Evolutionary conservation across 768 basidiomycete genomes (phyloP), one percentile per base, ranked within the genome.

Genomic region (Coprinellus aureogranulatus): DNA sequence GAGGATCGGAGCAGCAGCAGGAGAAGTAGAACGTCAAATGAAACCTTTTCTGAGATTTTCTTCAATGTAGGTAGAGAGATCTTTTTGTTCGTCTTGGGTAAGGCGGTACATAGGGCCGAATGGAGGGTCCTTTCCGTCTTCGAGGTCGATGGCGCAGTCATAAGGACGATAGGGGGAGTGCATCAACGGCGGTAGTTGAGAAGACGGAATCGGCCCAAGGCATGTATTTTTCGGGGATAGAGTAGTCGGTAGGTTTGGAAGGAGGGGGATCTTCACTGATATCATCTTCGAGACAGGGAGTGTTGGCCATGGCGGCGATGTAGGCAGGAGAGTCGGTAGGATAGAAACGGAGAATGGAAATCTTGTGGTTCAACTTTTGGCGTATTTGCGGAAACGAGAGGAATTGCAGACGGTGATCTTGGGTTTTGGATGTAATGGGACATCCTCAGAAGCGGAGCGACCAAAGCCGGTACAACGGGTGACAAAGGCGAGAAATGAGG

Each of bases 61-160:
- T 18, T 78, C 65, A 26, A 79, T 51, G 56, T 71, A 81, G 2
- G 67, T 66, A 3, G 48, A 34, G 42, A 81, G 68, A 1, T 64
- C 72, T n/a, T 66, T 49, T 3, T 62, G 68, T 61, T 80, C 75
- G 14, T 61, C 55, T 23, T 61, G 54, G 20, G 65, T 57, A 1
- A 79, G 53, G 5, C 42, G 25, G 34, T 45, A 48, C 4, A 55
- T 0, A 1, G 59, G 59, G 8, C 59, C 59, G 27, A 60, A 60
- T 16, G 59, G 59, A 9, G 59, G 59, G 31, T 28, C 25, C 31
- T 57, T 57, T 3, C 59, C 59, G 1, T 59, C 58, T 53, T 60
- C 55, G 12, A 60, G n/a, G 0, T 60, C 59, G 20, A 60, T 60
- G 14, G 58, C 39, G 20, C 58, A 49, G 28, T 60, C 55, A 26